Evolutionary conservation across 371 early-diverging fungal genomes (phyloP).

Genomic region (Thermomucor indicae-seudaticae): DNA sequence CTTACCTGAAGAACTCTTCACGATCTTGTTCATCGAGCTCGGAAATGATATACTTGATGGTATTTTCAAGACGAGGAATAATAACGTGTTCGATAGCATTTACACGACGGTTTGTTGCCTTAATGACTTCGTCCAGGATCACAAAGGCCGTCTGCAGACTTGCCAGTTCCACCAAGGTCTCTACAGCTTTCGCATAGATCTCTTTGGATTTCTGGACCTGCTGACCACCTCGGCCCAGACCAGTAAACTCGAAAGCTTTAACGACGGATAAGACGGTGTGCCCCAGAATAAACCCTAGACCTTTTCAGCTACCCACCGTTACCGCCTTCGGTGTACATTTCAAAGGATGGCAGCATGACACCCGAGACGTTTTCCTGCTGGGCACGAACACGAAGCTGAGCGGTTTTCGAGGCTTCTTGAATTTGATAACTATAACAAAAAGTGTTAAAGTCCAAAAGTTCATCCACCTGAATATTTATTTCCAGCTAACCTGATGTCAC

Average conservation of each 20-base stretch:
- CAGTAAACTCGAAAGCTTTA: conserved; percentile 92
- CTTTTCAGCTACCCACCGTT: conserved; percentile 57
- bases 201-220: conserved; percentile 93
- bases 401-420: conserved; percentile 88
- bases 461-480: not conserved
- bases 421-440: conserved; percentile 77
- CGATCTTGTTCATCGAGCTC: conserved; percentile 99
- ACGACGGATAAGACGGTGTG: too few species aligned
- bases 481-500: conserved; percentile 83
- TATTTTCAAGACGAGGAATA: conserved; percentile 98
- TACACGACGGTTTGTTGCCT: conserved; percentile 98
- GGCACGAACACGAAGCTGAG: conserved; percentile 88
- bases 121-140: conserved; percentile 98
- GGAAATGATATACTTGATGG: conserved; percentile 94
- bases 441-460: not conserved
- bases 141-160: conserved; percentile 91
- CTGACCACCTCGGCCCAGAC: conserved; percentile 98
- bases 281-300: conserved; percentile 1
- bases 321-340: conserved; percentile 77
- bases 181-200: conserved; percentile 91
- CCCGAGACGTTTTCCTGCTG: conserved; percentile 97
- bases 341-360: conserved; percentile 93
- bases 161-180: conserved; percentile 93
- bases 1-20: conserved; percentile 97
- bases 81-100: conserved; percentile 99